These are phyloP conservation scores for Melastoma candidum DNA, from an alignment of 441 rosid species.

Conservation along the genomic window DNA sequence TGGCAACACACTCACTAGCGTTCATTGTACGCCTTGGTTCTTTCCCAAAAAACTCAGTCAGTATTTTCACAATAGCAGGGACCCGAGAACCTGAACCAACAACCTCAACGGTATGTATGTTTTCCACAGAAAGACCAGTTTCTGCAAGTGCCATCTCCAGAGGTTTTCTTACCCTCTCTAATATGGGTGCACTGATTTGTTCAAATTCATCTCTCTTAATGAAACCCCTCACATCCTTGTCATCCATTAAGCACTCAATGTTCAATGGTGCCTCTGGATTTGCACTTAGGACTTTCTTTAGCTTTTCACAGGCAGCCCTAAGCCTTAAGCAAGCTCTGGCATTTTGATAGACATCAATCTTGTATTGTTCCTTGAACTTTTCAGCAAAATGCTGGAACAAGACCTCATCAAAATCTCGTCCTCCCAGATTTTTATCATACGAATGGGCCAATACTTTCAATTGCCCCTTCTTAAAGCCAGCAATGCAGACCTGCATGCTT, in stretches of 20 bases:
- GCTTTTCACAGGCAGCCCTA: constrained; percentile 76
- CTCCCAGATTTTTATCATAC: constrained; percentile 74
- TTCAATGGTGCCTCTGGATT: constrained; percentile 85
- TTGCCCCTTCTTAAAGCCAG: constrained; percentile 81
- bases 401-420: constrained; percentile 92
- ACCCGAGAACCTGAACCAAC: constrained; percentile 88
- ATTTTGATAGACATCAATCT: constrained; percentile 80
- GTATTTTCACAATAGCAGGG: constrained; percentile 68
- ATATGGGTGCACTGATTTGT: constrained; percentile 63
- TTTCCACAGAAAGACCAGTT: constrained; percentile 64
- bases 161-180: constrained; percentile 89
- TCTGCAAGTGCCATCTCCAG: constrained; percentile 84
- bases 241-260: constrained; percentile 95
- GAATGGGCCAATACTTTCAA: constrained; percentile 68
- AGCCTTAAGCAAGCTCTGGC: constrained; percentile 86
- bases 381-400: constrained; percentile 71
- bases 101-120: constrained; percentile 83
- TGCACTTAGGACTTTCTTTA: constrained; percentile 93
- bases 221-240: constrained; percentile 81
- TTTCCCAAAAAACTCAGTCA: constrained; percentile 87
- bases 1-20: constrained; percentile 95
- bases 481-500: constrained; percentile 94
- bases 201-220: constrained; percentile 95
- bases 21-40: constrained; percentile 97
- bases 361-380: constrained; percentile 77